A percentile compares a stretch with the other conserved stretches of the same genome.
Evolutionary conservation across 345 rosid species (phyloP).

Genomic region (Firmiana major): DNA sequence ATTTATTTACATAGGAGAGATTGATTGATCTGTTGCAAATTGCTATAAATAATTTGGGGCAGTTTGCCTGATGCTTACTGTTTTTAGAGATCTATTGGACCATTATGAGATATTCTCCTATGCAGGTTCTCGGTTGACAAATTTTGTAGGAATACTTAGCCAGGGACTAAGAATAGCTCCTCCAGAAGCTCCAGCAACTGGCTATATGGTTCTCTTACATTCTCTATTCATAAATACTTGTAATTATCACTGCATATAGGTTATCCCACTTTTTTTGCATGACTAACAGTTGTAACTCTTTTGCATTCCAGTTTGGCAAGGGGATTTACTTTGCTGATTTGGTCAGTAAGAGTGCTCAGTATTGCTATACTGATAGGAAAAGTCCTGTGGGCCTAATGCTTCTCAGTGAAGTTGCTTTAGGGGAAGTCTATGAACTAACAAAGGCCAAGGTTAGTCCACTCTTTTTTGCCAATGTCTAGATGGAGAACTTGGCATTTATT

Average conservation of each 20-base stretch:
- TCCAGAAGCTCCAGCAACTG: conserved; percentile 97
- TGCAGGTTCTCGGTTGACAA: conserved; percentile 88
- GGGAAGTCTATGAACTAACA: conserved; percentile 77
- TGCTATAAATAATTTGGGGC: background rate
- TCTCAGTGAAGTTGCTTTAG: conserved; percentile 85
- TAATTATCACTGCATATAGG: background rate
- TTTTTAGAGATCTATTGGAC: background rate
- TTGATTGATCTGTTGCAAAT: background rate
- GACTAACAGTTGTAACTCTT: conserved; percentile 19
- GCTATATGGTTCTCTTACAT: conserved; percentile 78
- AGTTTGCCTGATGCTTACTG: background rate
- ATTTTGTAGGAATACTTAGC: conserved; percentile 91
- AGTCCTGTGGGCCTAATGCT: conserved; percentile 88
- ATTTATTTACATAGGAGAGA: background rate
- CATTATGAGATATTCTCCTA: background rate
- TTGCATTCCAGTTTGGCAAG: conserved; percentile 72
- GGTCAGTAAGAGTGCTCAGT: conserved; percentile 97
- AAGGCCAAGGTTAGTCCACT: conserved; percentile 57
- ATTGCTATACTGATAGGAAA: conserved; percentile 75
- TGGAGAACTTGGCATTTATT: background rate
- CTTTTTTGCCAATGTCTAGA: background rate
- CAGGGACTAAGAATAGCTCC: conserved; percentile 98
- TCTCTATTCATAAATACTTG: background rate
- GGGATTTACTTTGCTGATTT: conserved; percentile 95
- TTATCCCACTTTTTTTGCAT: background rate